Evolutionary conservation across 208 protist genomes (phyloP).

Genomic region (Spongospora subterranea): DNA sequence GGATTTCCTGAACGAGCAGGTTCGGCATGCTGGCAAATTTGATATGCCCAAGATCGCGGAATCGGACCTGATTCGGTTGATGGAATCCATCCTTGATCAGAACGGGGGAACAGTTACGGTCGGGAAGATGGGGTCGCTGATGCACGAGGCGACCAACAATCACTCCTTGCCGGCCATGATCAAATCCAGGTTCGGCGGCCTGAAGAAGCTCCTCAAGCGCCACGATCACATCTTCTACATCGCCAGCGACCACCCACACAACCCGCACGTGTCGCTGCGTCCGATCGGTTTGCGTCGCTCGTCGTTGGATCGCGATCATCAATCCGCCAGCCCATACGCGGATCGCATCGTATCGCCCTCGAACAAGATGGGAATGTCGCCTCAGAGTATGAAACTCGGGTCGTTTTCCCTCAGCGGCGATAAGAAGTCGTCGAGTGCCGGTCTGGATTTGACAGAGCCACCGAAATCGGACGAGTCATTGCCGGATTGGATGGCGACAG

Average conservation of each 20-base stretch:
- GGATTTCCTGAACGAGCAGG: slow-evolving; percentile 7
- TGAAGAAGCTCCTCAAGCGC: slow-evolving; percentile 55
- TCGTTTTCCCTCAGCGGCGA: slow-evolving; percentile 43
- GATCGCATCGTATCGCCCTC: neutral
- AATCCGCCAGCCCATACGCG: neutral
- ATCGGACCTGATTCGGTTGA: slow-evolving; percentile 38
- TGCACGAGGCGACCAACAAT: slow-evolving; percentile 63
- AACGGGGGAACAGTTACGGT: slow-evolving; percentile 48
- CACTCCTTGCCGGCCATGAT: slow-evolving; percentile 64
- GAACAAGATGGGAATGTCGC: neutral
- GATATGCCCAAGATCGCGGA: slow-evolving; percentile 42
- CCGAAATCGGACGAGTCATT: neutral
- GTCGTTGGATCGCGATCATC: neutral
- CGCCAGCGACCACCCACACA: slow-evolving; percentile 24
- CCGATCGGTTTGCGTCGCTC: neutral
- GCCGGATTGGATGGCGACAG: too few relatives aligned
- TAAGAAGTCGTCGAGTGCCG: slow-evolving; percentile 25
- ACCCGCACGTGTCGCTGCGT: slow-evolving; percentile 42
- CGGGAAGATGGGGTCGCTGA: slow-evolving; percentile 60
- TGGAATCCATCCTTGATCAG: slow-evolving; percentile 14
- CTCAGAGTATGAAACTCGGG: neutral
- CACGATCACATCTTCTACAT: slow-evolving; percentile 48
- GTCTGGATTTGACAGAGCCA: neutral
- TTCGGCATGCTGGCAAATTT: slow-evolving; percentile 41
- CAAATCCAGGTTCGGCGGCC: slow-evolving; percentile 52